Percentiles rank a stretch among this genome's conserved stretches.
These are phyloP conservation scores for Puya raimondii DNA, from an alignment of 176 grass and related monocot species.

Conservation along the genomic window DNA sequence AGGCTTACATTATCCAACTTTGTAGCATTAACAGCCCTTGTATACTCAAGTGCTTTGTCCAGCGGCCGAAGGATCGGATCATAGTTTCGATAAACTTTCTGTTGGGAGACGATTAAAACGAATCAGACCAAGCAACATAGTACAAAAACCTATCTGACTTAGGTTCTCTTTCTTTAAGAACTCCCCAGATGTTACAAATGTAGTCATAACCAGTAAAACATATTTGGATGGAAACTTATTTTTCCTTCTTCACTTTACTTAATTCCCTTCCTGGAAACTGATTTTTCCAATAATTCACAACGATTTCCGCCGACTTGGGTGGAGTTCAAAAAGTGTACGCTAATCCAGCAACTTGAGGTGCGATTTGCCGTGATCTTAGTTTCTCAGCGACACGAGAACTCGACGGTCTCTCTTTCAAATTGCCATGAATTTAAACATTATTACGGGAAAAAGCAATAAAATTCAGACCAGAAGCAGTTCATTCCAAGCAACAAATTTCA, in stretches of 20 bases:
- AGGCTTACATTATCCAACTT: conserved; percentile 73
- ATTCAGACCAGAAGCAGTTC: no score
- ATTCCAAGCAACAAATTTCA: no score
- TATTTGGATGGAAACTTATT: not conserved
- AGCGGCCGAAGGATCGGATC: conserved; percentile 70
- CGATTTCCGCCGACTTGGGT: no score
- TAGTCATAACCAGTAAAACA: no score
- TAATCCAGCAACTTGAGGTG: no score
- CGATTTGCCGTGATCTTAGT: no score
- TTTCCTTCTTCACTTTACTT: not conserved
- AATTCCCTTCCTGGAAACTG: not conserved
- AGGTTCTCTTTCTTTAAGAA: not conserved
- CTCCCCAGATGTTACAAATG: not conserved
- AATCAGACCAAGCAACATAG: not conserved
- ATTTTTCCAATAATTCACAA: no score
- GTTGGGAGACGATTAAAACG: conserved; percentile 11
- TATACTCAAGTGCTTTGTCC: conserved; percentile 91
- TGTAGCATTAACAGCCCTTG: conserved; percentile 81
- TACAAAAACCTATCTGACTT: not conserved
- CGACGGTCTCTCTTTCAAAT: no score
- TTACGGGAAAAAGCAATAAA: no score
- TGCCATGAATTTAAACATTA: no score
- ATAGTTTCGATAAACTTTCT: conserved; percentile 96
- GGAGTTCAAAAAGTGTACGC: no score
- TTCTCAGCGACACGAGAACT: no score